Conservation (phyloP, 2,329 filamentous ascomycete species). For the Neopestalotiopsis sp. region DNA sequence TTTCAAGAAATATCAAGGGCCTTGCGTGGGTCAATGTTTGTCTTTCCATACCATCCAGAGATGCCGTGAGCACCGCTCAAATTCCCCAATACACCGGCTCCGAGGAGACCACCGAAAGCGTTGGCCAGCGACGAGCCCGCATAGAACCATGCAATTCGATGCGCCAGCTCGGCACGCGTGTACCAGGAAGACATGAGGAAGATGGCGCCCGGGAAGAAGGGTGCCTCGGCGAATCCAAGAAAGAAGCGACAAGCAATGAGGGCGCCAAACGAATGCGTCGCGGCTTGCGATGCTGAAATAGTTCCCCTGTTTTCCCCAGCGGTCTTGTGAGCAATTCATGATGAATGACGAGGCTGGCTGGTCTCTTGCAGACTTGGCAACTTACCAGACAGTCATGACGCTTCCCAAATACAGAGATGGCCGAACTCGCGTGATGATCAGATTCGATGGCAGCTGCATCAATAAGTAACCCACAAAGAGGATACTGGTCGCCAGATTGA, state of each 20-base stretch:
- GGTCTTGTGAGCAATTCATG: background rate
- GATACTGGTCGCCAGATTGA: slow-evolving; percentile 60
- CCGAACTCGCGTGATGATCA: slow-evolving; percentile 58
- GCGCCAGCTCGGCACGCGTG: slow-evolving; percentile 47
- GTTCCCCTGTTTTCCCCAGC: slow-evolving; percentile 25
- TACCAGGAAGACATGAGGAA: slow-evolving; percentile 53
- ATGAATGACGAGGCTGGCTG: too few species aligned
- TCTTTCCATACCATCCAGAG: slow-evolving; percentile 43
- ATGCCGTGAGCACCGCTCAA: slow-evolving; percentile 44
- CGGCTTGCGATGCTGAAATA: slow-evolving; percentile 51
- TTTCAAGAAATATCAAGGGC: slow-evolving; percentile 12
- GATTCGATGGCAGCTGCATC: slow-evolving; percentile 67
- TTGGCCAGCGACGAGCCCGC: slow-evolving; percentile 53
- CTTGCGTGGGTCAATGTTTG: background rate
- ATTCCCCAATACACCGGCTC: slow-evolving; percentile 53
- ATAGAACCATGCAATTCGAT: slow-evolving; percentile 54
- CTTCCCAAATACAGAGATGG: slow-evolving; percentile 59
- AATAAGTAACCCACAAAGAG: slow-evolving; percentile 65
- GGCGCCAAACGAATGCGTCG: slow-evolving; percentile 45
- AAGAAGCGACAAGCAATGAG: slow-evolving; percentile 55
- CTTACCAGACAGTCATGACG: slow-evolving; percentile 44
- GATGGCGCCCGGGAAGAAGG: slow-evolving; percentile 53
- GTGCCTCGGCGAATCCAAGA: slow-evolving; percentile 54
- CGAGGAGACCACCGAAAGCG: slow-evolving; percentile 57
- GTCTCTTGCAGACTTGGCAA: slow-evolving; percentile 21